Evolutionary conservation across 306 rosid genomes (phyloP), one percentile per base, ranked within the genome.

Genomic region (Glycyrrhiza uralensis): DNA sequence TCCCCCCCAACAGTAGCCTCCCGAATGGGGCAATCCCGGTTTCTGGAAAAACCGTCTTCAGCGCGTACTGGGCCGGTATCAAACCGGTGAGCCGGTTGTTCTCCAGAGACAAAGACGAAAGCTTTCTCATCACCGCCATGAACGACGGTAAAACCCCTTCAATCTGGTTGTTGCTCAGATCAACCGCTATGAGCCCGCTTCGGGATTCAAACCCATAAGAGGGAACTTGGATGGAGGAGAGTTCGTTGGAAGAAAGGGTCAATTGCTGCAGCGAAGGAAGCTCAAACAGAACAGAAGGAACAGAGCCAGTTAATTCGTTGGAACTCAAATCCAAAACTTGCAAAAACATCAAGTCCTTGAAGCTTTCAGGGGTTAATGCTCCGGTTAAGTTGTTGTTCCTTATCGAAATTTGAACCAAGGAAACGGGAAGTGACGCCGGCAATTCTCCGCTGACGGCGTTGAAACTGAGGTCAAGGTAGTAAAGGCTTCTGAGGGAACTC

Each of bases 31-130:
- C 82, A 3, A 80, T 57, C 15, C 94, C 96, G 0, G 58, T 2
- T 3, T 51, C 75, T 0, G 96, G 92, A n/a, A 69, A 22, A 9
- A 66, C 92, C n/a, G 79, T 78, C 51, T 89, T 91, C 52, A 91
- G 8, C 7, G 97, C 98, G 52, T 87, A 91, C 71, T 72, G 85
- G n/a, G 52, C 74, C 36, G 98, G 98, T 26, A 94, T 85, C 85
- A 86, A 66, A 5, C 97, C 98, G 0, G 72, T 85, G 33, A 91
- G 78, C 79, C 36, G 57, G 70, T 93, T 93, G 75, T 91, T 87
- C 82, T 89, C 96, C 22, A 87, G 39, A 0, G 98, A 86, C 28
- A 91, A 30, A 30, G 98, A 90, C 1, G 97, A 85, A 15, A 94
- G 87, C 87, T 57, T 86, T 2, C 95, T 96, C 92, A 91, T 81